Evolutionary conservation across 306 rosid species (phyloP).

Genomic region (Malus domestica): ASM211411v1 NC_041795.1:35893001-35893500

Average conservation of each 20-base stretch:
- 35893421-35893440: conserved; percentile 81
- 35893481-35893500: conserved; percentile 68
- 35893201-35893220: conserved; percentile 59
- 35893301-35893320: conserved; percentile 67
- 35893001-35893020: conserved; percentile 72
- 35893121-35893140: conserved; percentile 77
- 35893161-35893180: conserved; percentile 90
- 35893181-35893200: conserved; percentile 77
- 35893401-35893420: conserved; percentile 69
- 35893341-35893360: conserved; percentile 96
- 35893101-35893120: conserved; percentile 46
- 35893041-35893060: conserved; percentile 70
- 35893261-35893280: conserved; percentile 48
- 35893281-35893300: conserved; percentile 81
- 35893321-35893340: conserved; percentile 78
- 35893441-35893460: conserved; percentile 53
- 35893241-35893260: conserved; percentile 25
- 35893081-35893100: conserved; percentile 29
- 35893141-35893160: conserved; percentile 64
- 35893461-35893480: not conserved
- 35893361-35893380: conserved; percentile 84
- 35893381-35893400: conserved; percentile 91
- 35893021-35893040: conserved; percentile 82
- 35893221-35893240: conserved; percentile 71
- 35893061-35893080: conserved; percentile 66